Evolutionary conservation across 106 monocot species (phyloP), one percentile per base, ranked within the genome.

Genomic region (Apostasia ramifera): DNA sequence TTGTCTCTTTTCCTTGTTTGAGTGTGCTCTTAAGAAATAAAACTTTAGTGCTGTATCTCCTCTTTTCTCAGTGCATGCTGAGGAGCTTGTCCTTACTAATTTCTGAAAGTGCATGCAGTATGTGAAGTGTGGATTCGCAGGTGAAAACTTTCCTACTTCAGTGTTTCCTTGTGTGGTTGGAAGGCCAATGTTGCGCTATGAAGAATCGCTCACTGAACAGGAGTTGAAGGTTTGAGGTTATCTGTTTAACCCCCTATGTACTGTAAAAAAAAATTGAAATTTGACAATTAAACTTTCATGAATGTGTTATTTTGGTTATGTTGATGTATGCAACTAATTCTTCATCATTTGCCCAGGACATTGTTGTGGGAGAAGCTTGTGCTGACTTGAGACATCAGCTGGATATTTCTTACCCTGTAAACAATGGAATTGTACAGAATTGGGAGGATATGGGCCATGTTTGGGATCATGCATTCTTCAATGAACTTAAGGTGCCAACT

Each of bases 51-150:
- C 26, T 26, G 26, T 26, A 26, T 26, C 26, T 26, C 26, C 26
- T 26, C 62, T 1, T 12, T 65, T 49, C 48, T 15, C 12, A 46
- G 5, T 44, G 8, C 37, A 26, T 47, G 11, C 65, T 4, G n/a
- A 37, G 11, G 47, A 14, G 48, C n/a, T 63, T 44, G 13, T 45
- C 12, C 37, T 8, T 62, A 48, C 48, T 65, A 8, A 48, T 8
- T 8, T 6, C 15, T 60, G 10, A 12, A 26, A 6, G 10, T 51
- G 4, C 1, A 41, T 84, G 77, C 84, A 99, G 98, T 99, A 93
- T 84, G 98, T 99, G 68, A 93, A 99, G 58, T 99, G 98, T 69
- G 98, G 98, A 40, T 99, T 99, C 79, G 98, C 93, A 50, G 90
- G 88, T 12, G 98, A 99, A 69, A 99, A 99, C 74, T 93, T 99